Conservation (phyloP, 306 rosid species). For the Argentina anserina region DNA sequence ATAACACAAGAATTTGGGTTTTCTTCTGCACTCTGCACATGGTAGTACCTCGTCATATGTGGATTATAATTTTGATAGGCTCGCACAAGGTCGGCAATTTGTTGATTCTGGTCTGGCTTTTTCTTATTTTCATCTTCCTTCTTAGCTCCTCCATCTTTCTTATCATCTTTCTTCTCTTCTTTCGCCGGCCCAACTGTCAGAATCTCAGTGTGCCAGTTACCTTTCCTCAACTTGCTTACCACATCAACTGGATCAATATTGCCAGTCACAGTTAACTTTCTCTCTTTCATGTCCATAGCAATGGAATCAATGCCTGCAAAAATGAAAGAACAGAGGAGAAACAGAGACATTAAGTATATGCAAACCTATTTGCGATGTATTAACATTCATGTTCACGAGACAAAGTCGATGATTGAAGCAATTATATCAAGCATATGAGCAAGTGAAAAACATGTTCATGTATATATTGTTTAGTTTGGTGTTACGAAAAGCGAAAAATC, state of each 20-base stretch:
- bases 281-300: constrained; percentile 84
- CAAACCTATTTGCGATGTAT: neutral
- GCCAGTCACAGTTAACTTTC: constrained; percentile 67
- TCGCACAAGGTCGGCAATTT: constrained; percentile 46
- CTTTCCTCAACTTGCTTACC: constrained; percentile 58
- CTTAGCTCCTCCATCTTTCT: constrained; percentile 24
- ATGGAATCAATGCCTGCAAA: constrained; percentile 75
- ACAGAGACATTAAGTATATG: neutral
- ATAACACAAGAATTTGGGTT: constrained; percentile 72
- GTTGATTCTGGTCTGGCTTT: constrained; percentile 37
- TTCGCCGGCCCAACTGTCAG: constrained; percentile 79
- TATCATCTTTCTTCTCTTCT: constrained; percentile 52
- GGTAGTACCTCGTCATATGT: constrained; percentile 34
- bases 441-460: neutral
- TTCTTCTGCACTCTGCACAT: constrained; percentile 55
- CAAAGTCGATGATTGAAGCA: neutral
- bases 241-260: constrained; percentile 55
- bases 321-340: neutral
- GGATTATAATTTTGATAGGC: constrained; percentile 39
- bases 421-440: neutral
- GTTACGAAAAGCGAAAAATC: neutral
- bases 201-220: constrained; percentile 56
- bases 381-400: neutral
- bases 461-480: neutral
- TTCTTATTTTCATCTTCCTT: constrained; percentile 38